Evolutionary conservation across 164 flowering plant species (phyloP).

Genomic region (Berberis vulgaris): DNA sequence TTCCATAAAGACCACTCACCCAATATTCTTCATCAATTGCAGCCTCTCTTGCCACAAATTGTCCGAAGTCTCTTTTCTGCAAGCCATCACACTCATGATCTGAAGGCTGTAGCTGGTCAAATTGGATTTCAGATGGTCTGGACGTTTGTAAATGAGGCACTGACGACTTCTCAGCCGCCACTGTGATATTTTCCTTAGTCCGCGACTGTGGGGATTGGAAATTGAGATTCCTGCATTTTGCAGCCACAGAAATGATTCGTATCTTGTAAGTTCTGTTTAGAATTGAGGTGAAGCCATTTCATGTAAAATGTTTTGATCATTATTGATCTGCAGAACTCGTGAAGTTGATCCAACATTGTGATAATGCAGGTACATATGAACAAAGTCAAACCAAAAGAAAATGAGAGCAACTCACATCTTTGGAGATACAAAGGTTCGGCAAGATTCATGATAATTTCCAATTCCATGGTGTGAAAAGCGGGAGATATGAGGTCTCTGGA

Average conservation of each 20-base stretch:
- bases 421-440: constrained; percentile 9
- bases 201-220: neutral
- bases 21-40: constrained; percentile 66
- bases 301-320: neutral
- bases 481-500: no score
- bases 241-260: no score
- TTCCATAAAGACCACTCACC: constrained; percentile 23
- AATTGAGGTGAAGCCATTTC: neutral
- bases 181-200: constrained; percentile 1
- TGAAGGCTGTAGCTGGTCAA: constrained; percentile 39
- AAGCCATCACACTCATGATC: constrained; percentile 33
- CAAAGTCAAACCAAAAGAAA: neutral
- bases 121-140: constrained; percentile 26
- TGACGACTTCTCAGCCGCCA: constrained; percentile 21
- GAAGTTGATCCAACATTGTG: neutral
- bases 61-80: constrained; percentile 35
- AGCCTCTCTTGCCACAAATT: constrained; percentile 52
- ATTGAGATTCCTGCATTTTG: no score
- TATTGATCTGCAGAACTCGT: neutral
- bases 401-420: constrained; percentile 19
- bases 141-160: constrained; percentile 11
- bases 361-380: neutral
- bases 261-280: neutral
- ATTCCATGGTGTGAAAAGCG: no score
- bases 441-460: neutral